Evolutionary conservation across 2,329 filamentous ascomycete genomes (phyloP).

Genomic region (Stagonosporopsis cucurbitacearum): DNA sequence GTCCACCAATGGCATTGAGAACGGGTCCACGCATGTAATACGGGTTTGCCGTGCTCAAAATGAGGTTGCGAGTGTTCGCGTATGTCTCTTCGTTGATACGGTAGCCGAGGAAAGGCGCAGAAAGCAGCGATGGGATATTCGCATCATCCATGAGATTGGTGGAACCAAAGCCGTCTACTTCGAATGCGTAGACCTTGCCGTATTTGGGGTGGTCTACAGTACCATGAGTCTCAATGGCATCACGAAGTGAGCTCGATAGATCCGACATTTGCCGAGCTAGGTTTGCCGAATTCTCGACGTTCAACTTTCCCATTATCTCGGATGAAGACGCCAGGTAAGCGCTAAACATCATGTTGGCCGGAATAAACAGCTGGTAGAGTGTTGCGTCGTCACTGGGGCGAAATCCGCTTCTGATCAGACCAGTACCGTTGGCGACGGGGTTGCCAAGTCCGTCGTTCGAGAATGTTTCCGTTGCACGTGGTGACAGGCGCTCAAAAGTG

Average conservation of each 20-base stretch:
- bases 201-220: slow-evolving; percentile 48
- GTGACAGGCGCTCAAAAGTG: slow-evolving; percentile 53
- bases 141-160: slow-evolving; percentile 73
- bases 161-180: slow-evolving; percentile 56
- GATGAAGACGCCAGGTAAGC: slow-evolving; percentile 63
- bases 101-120: slow-evolving; percentile 69
- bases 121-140: slow-evolving; percentile 71
- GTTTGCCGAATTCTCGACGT: slow-evolving; percentile 52
- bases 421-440: slow-evolving; percentile 56
- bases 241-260: slow-evolving; percentile 57
- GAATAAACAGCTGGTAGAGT: slow-evolving; percentile 58
- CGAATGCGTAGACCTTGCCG: slow-evolving; percentile 56
- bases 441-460: slow-evolving; percentile 62
- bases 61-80: slow-evolving; percentile 53
- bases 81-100: slow-evolving; percentile 52
- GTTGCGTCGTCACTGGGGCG: slow-evolving; percentile 59
- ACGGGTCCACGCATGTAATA: slow-evolving; percentile 60
- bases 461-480: slow-evolving; percentile 56
- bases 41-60: slow-evolving; percentile 55
- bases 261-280: slow-evolving; percentile 64
- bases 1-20: slow-evolving; percentile 57
- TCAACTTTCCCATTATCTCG: slow-evolving; percentile 60
- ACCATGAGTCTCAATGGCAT: slow-evolving; percentile 54
- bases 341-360: slow-evolving; percentile 74
- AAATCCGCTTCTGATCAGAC: slow-evolving; percentile 58